A percentile compares a stretch with the other conserved stretches of the same genome.
Evolutionary conservation across 345 rosid species (phyloP).

Genomic region (Arabis hirsuta): DNA sequence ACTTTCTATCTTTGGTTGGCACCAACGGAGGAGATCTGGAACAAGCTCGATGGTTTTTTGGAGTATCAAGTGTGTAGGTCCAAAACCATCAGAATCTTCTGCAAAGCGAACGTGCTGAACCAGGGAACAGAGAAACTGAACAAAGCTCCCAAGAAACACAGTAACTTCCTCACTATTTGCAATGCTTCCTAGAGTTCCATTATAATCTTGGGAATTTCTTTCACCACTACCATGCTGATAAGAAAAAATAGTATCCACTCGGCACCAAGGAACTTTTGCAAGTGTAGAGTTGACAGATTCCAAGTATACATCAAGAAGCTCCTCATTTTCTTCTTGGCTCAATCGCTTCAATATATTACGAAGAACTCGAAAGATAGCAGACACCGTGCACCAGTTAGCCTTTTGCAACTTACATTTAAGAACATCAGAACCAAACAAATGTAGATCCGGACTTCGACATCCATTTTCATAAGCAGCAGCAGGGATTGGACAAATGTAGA

Average conservation of each 20-base stretch:
- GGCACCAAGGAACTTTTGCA: constrained; percentile 57
- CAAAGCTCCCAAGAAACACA: constrained; percentile 64
- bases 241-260: constrained; percentile 46
- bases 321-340: constrained; percentile 58
- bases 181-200: constrained; percentile 31
- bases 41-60: constrained; percentile 49
- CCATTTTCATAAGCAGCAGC: constrained; percentile 33
- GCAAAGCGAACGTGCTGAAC: constrained; percentile 49
- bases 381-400: constrained; percentile 62
- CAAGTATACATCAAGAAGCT: constrained; percentile 50
- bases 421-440: constrained; percentile 37
- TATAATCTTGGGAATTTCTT: constrained; percentile 26
- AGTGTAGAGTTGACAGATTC: constrained; percentile 53
- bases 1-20: constrained; percentile 55
- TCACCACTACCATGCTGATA: constrained; percentile 35
- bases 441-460: constrained; percentile 27
- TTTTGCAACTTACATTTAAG: constrained; percentile 52
- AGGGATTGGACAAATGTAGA: constrained; percentile 35
- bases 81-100: constrained; percentile 44
- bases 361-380: constrained; percentile 55
- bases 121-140: constrained; percentile 76
- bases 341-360: constrained; percentile 64
- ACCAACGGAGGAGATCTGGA: constrained; percentile 66
- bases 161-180: constrained; percentile 39
- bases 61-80: constrained; percentile 47